Conservation (phyloP, 257 asterid species). For the Solanum ahanhuiri region DNA sequence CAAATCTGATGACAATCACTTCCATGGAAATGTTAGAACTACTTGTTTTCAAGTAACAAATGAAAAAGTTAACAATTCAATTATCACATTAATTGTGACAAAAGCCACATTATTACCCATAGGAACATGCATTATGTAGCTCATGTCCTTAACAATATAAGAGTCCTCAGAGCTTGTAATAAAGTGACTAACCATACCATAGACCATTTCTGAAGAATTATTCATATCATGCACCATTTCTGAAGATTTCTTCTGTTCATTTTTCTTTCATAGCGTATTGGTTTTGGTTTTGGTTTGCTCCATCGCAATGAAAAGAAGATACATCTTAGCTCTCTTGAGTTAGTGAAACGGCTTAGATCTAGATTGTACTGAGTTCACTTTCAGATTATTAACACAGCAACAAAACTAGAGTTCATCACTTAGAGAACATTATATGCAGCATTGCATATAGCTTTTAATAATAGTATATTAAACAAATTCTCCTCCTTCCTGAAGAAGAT, state of each 20-base stretch:
- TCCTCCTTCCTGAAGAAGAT: background rate
- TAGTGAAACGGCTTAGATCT: background rate
- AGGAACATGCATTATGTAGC: background rate
- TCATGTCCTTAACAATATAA: background rate
- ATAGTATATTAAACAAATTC: background rate
- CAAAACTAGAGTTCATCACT: background rate
- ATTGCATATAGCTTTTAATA: background rate
- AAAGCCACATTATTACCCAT: background rate
- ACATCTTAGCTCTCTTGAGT: background rate
- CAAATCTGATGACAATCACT: background rate
- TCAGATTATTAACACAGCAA: background rate
- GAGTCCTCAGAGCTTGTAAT: background rate
- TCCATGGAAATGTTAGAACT: background rate
- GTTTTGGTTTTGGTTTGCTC: background rate
- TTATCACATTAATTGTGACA: background rate
- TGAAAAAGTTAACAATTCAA: background rate
- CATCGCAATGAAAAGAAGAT: background rate
- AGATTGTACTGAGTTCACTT: background rate
- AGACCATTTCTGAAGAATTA: background rate
- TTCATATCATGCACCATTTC: background rate
- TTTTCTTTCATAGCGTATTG: background rate
- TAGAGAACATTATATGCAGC: background rate
- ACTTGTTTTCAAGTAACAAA: background rate
- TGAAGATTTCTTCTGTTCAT: background rate
- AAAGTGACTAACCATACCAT: background rate